Percentiles rank a stretch among this genome's conserved stretches.
phyloP scores from a whole-genome alignment of 2,329 filamentous ascomycete genomes.

The Penicillium hesseltinei region DNA sequence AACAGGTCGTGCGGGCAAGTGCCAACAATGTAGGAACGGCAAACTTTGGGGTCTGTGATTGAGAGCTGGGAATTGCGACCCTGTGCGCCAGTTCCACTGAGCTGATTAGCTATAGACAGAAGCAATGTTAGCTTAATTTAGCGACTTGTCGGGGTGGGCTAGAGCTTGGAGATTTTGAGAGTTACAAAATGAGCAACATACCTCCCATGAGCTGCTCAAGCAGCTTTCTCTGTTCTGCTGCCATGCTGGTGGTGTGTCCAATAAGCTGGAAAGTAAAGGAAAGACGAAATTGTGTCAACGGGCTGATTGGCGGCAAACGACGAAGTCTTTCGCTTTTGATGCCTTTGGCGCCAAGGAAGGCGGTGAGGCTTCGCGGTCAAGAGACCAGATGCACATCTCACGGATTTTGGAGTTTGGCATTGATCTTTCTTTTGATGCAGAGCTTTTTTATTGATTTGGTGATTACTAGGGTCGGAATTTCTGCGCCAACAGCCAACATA shows the following conservation, averaged over 20 bases:
- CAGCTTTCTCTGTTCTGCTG: slow-evolving; percentile 95
- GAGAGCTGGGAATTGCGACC: slow-evolving; percentile 77
- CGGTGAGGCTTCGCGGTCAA: slow-evolving; percentile 24
- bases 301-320: slow-evolving; percentile 7
- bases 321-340: slow-evolving; percentile 20
- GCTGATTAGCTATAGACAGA: slow-evolving; percentile 52
- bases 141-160: slow-evolving; percentile 7
- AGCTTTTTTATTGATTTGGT: slow-evolving; percentile 7
- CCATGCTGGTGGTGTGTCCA: slow-evolving; percentile 58
- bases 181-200: slow-evolving; percentile 22
- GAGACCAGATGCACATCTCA: slow-evolving; percentile 18
- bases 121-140: slow-evolving; percentile 27
- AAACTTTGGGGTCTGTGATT: slow-evolving; percentile 89
- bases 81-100: slow-evolving; percentile 74
- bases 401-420: background rate
- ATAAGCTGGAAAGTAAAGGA: slow-evolving; percentile 2
- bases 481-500: background rate
- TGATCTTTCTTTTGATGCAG: slow-evolving; percentile 4
- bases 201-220: slow-evolving; percentile 84
- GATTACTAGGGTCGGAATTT: slow-evolving; percentile 6
- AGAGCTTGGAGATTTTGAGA: slow-evolving; percentile 10
- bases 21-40: slow-evolving; percentile 88
- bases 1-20: slow-evolving; percentile 98
- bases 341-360: slow-evolving; percentile 22
- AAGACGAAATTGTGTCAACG: slow-evolving; percentile 10